Conservation (phyloP, 164 flowering plant genomes). For the Nymphaea colorata region DNA sequence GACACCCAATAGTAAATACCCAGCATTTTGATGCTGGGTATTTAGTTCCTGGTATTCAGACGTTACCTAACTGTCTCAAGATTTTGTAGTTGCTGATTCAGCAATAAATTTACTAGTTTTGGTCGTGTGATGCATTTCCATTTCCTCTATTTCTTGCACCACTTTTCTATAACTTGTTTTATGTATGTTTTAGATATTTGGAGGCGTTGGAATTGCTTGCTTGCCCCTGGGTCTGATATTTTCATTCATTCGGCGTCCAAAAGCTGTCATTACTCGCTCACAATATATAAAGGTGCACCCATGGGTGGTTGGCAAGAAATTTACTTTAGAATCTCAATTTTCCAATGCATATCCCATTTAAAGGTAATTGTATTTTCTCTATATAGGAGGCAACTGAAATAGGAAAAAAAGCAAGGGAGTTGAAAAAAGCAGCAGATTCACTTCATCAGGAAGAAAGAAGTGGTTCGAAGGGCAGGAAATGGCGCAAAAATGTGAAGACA, state of each 20-base stretch:
- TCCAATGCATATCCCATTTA: not conserved
- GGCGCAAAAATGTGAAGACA: slow-evolving; percentile 94
- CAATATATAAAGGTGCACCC: slow-evolving; percentile 85
- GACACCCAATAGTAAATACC: too few relatives aligned
- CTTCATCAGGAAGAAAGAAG: slow-evolving; percentile 94
- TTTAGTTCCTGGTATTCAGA: too few relatives aligned
- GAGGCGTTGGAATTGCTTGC: slow-evolving; percentile 94
- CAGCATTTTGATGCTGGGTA: too few relatives aligned
- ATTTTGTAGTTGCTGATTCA: too few relatives aligned
- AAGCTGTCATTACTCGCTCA: slow-evolving; percentile 95
- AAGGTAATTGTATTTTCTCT: not conserved
- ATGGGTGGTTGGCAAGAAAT: not conserved
- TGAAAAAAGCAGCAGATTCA: slow-evolving; percentile 91
- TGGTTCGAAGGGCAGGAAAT: slow-evolving; percentile 90
- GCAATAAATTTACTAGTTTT: too few relatives aligned
- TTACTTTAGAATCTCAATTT: not conserved
- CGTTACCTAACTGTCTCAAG: too few relatives aligned
- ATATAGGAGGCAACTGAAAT: slow-evolving; percentile 92
- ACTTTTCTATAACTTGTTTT: too few relatives aligned
- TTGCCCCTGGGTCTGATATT: slow-evolving; percentile 82
- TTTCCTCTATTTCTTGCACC: too few relatives aligned
- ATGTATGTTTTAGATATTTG: slow-evolving; percentile 59
- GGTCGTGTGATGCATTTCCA: too few relatives aligned
- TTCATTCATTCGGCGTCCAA: slow-evolving; percentile 87
- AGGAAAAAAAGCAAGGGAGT: slow-evolving; percentile 82